phyloP scores from a whole-genome alignment of 2,329 filamentous ascomycete species.

The Nakataea oryzae region DNA sequence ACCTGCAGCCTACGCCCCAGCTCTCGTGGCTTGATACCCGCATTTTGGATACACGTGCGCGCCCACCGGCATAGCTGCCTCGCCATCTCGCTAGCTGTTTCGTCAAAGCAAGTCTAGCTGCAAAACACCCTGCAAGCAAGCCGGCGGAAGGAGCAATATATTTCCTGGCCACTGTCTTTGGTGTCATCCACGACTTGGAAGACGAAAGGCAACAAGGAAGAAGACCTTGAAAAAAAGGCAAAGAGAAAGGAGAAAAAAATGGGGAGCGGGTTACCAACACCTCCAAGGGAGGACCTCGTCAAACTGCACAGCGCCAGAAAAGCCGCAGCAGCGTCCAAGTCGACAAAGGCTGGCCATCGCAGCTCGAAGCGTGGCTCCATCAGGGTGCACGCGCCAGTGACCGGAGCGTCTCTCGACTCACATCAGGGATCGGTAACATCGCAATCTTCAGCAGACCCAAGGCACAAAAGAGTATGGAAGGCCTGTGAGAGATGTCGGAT shows the following conservation, averaged over 20 bases:
- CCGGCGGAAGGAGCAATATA: neutral
- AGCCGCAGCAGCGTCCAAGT: neutral
- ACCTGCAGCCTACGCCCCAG: neutral
- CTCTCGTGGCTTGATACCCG: no score
- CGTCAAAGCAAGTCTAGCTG: neutral
- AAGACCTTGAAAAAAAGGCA: neutral
- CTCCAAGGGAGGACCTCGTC: neutral
- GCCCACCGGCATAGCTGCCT: no score
- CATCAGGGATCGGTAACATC: neutral
- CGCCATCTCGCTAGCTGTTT: neutral
- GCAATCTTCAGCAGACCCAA: conserved; percentile 34
- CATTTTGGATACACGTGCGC: no score
- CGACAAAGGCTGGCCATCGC: neutral
- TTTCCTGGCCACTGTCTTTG: neutral
- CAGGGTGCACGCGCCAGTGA: neutral
- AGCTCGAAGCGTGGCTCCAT: neutral
- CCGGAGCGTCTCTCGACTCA: neutral
- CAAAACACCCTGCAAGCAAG: neutral
- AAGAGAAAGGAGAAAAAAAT: neutral
- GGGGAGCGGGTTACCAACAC: neutral
- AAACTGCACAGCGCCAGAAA: neutral
- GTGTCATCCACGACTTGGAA: neutral
- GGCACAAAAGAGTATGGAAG: conserved; percentile 57
- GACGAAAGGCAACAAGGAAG: no score
- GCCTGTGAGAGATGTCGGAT: conserved; percentile 56